Conservation (phyloP, 257 asterid genomes). For the Solanum pinnatisectum region DNA sequence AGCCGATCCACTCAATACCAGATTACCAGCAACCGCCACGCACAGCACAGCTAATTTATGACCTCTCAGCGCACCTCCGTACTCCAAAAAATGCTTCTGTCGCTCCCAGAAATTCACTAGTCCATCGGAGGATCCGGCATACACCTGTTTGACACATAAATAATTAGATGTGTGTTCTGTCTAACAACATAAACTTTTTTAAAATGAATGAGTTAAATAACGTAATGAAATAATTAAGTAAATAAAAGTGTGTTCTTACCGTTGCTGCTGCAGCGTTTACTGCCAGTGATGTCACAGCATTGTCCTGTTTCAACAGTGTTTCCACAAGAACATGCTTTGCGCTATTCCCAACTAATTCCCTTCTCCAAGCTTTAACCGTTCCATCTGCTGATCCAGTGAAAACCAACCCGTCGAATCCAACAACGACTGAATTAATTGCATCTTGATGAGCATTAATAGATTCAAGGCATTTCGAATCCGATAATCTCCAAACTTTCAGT, state of each 20-base stretch:
- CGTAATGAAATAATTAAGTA: background rate
- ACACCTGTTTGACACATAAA: constrained; percentile 8
- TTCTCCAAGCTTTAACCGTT: constrained; percentile 81
- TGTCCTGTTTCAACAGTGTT: constrained; percentile 51
- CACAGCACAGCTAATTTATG: constrained; percentile 90
- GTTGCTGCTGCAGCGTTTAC: constrained; percentile 23
- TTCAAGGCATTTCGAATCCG: constrained; percentile 74
- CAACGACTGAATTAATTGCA: constrained; percentile 61
- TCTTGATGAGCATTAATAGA: constrained; percentile 69
- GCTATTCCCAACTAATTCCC: constrained; percentile 44
- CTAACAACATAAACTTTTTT: background rate
- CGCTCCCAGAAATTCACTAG: constrained; percentile 76
- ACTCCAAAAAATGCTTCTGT: constrained; percentile 40
- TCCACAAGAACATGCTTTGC: constrained; percentile 54
- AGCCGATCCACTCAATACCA: constrained; percentile 84
- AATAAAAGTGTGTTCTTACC: background rate
- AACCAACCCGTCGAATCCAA: constrained; percentile 50
- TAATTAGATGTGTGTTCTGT: background rate
- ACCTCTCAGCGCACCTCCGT: constrained; percentile 77
- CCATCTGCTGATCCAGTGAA: constrained; percentile 95
- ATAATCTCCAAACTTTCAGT: constrained; percentile 75
- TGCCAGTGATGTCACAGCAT: constrained; percentile 70
- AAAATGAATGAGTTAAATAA: background rate
- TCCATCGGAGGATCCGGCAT: constrained; percentile 88
- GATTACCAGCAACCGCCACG: constrained; percentile 46